A percentile compares a stretch with the other conserved stretches of the same genome.
Evolutionary conservation across 768 basidiomycete genomes (phyloP).

Genomic region (Trichaptum fuscoviolaceum): DNA sequence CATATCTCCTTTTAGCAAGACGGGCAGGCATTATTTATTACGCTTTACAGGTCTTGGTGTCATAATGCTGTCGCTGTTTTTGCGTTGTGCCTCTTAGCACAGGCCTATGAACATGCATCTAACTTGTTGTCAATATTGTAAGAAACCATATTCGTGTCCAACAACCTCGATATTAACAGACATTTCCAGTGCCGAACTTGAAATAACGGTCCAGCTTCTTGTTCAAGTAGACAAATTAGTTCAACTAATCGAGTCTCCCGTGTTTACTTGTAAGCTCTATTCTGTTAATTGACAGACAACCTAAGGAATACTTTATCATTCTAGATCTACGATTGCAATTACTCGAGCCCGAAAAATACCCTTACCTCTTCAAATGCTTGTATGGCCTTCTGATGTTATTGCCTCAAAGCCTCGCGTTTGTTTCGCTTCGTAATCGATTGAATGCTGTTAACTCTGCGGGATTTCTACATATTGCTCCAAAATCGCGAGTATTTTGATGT

Average conservation of each 20-base stretch:
- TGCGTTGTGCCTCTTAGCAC: slow-evolving; percentile 91
- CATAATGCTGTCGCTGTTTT: slow-evolving; percentile 97
- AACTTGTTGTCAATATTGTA: slow-evolving; percentile 95
- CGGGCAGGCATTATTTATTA: slow-evolving; percentile 91
- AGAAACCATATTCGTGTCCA: slow-evolving; percentile 22
- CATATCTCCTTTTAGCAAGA: slow-evolving; percentile 67
- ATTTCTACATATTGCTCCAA: slow-evolving; percentile 85
- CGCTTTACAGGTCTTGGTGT: slow-evolving; percentile 95
- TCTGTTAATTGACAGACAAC: not conserved
- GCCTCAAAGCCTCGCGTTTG: slow-evolving; percentile 95
- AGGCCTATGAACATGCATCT: slow-evolving; percentile 98
- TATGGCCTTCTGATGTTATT: slow-evolving; percentile 96
- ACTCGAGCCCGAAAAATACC: slow-evolving; percentile 94
- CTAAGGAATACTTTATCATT: slow-evolving; percentile 7
- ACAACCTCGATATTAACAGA: not conserved
- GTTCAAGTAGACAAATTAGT: slow-evolving; percentile 98
- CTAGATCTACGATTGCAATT: slow-evolving; percentile 86
- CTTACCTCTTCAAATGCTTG: slow-evolving; percentile 93
- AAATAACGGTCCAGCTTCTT: slow-evolving; percentile 90
- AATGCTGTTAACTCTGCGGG: slow-evolving; percentile 95
- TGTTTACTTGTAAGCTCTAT: slow-evolving; percentile 80
- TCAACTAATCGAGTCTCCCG: slow-evolving; percentile 95
- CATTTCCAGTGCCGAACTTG: slow-evolving; percentile 77
- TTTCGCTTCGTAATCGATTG: slow-evolving; percentile 88
- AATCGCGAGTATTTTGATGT: slow-evolving; percentile 49